phyloP scores from a whole-genome alignment of 768 basidiomycete genomes.

The Trichaptum fuscoviolaceum region DNA sequence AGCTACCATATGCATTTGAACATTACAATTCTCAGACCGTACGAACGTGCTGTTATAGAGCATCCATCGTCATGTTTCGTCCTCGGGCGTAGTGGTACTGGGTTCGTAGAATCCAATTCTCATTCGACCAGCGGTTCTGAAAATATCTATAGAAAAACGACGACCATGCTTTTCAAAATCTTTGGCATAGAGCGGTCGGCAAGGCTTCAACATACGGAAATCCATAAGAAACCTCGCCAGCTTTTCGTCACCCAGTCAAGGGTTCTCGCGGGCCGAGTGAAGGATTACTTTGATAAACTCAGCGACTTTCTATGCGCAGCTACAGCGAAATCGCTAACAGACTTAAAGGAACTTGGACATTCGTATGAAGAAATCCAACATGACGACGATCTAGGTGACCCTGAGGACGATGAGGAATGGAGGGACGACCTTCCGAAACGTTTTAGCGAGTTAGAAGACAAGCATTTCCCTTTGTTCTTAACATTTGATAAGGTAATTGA shows the following conservation, averaged over 20 bases:
- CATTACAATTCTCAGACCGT: slow-evolving; percentile 22
- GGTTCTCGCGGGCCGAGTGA: slow-evolving; percentile 62
- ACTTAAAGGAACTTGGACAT: slow-evolving; percentile 29
- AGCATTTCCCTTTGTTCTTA: slow-evolving; percentile 66
- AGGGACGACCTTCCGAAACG: slow-evolving; percentile 40
- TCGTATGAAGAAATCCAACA: slow-evolving; percentile 12
- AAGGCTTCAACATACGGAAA: slow-evolving; percentile 28
- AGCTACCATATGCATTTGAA: neutral
- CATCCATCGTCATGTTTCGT: slow-evolving; percentile 59
- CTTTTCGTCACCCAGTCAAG: slow-evolving; percentile 70
- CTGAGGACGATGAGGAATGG: slow-evolving; percentile 39
- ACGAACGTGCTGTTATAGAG: slow-evolving; percentile 54
- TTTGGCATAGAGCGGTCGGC: slow-evolving; percentile 58
- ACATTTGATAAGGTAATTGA: slow-evolving; percentile 52
- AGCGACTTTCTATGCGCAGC: slow-evolving; percentile 34
- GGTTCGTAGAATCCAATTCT: slow-evolving; percentile 33
- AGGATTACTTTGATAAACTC: slow-evolving; percentile 56
- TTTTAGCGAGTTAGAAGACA: slow-evolving; percentile 52
- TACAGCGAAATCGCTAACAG: slow-evolving; percentile 29
- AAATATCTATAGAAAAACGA: slow-evolving; percentile 51
- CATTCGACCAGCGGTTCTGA: too few relatives aligned
- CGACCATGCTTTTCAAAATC: slow-evolving; percentile 75
- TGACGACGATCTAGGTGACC: slow-evolving; percentile 27
- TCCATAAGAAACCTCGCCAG: slow-evolving; percentile 48
- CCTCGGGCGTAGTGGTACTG: slow-evolving; percentile 68